Evolutionary conservation across 2,329 filamentous ascomycete species (phyloP).

Genomic region (Apiospora malaysiana): DNA sequence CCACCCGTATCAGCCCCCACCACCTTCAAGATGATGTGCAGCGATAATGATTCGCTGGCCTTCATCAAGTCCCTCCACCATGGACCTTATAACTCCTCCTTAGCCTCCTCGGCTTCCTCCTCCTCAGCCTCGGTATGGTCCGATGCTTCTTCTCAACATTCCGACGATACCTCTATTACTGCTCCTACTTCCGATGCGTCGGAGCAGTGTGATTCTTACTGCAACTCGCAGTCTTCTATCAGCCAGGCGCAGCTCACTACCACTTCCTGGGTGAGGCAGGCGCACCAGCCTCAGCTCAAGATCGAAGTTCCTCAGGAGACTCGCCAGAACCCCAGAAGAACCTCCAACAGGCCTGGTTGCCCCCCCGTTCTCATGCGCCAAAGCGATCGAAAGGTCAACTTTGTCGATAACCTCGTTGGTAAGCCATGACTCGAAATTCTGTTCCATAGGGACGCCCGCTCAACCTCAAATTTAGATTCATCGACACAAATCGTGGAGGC

Average conservation of each 20-base stretch:
- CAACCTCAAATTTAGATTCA: conserved; percentile 70
- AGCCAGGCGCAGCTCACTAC: conserved; percentile 38
- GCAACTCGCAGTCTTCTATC: conserved; percentile 40
- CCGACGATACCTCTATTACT: conserved; percentile 70
- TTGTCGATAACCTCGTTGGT: conserved; percentile 98
- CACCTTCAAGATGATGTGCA: conserved; percentile 63
- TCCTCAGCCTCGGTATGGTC: conserved; percentile 83
- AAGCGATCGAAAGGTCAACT: conserved; percentile 89
- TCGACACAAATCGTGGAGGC: conserved; percentile 96
- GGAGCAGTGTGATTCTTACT: conserved; percentile 53
- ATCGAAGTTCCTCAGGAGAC: conserved; percentile 64
- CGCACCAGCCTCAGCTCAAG: conserved; percentile 42
- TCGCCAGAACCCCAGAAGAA: conserved; percentile 68
- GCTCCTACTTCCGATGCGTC: conserved; percentile 62
- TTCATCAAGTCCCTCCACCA: conserved; percentile 55
- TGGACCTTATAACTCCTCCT: conserved; percentile 70
- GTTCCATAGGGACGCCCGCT: conserved; percentile 35
- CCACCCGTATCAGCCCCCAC: conserved; percentile 23
- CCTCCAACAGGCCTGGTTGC: conserved; percentile 61
- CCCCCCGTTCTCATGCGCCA: conserved; percentile 84
- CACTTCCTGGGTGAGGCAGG: conserved; percentile 41
- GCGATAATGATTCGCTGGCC: conserved; percentile 58
- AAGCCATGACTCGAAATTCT: conserved; percentile 59
- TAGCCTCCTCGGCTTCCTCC: conserved; percentile 77
- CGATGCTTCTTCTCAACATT: conserved; percentile 71